phyloP scores from a whole-genome alignment of 2,329 filamentous ascomycete genomes.

The Sordariomycetes sp. region DNA sequence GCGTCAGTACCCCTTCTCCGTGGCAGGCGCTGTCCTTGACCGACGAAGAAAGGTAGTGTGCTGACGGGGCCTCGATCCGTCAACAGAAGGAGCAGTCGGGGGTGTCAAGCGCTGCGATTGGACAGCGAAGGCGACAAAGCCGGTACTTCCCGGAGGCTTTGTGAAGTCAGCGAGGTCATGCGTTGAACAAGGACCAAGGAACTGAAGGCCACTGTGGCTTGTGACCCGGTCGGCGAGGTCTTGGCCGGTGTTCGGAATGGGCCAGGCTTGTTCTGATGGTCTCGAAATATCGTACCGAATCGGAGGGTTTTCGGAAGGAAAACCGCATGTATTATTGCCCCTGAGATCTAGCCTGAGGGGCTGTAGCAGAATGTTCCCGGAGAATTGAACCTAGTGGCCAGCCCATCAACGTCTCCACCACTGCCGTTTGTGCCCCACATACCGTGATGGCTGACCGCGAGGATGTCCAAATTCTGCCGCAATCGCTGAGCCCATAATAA shows the following conservation, averaged over 20 bases:
- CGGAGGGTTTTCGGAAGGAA: background rate
- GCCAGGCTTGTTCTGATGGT: background rate
- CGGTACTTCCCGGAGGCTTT: conserved; percentile 1
- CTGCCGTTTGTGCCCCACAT: too few species aligned
- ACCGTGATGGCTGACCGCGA: too few species aligned
- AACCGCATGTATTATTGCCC: background rate
- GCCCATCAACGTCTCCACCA: too few species aligned
- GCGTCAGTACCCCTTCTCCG: background rate
- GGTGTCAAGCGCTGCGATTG: background rate
- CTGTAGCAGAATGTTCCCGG: background rate
- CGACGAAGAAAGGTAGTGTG: background rate
- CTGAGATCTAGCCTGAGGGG: background rate
- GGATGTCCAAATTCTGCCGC: too few species aligned
- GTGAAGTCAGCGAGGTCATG: background rate
- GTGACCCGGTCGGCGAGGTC: background rate
- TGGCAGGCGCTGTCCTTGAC: background rate
- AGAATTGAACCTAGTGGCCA: too few species aligned
- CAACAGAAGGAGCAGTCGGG: background rate
- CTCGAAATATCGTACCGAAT: background rate
- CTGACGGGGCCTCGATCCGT: background rate
- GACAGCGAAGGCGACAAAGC: background rate
- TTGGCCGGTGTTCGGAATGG: background rate
- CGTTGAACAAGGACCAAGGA: background rate
- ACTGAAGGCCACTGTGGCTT: background rate
- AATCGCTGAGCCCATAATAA: too few species aligned